Percentiles rank a stretch among this genome's conserved stretches.
Evolutionary conservation across 108 stramenopile species (phyloP).

Genomic region (Cyclostephanos invisitatus): DNA sequence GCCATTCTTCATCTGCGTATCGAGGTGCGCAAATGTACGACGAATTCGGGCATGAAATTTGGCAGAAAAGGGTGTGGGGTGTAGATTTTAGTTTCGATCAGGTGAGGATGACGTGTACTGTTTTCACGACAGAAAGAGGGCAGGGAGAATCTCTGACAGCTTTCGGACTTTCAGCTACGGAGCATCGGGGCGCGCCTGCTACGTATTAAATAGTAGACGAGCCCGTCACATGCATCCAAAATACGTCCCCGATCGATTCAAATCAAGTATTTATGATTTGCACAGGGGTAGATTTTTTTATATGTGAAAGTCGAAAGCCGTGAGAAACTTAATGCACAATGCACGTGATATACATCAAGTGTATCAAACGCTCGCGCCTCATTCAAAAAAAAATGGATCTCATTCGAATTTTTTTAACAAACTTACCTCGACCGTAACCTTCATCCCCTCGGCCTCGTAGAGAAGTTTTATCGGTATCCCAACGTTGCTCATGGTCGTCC

Average conservation of each 20-base stretch:
- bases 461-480: constrained; percentile 96
- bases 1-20: constrained; percentile 86
- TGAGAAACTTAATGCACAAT: constrained; percentile 5
- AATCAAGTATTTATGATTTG: constrained; percentile 5
- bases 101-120: not conserved
- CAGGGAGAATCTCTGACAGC: not conserved
- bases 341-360: not conserved
- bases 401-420: not conserved
- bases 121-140: not conserved
- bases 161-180: not conserved
- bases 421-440: constrained; percentile 94
- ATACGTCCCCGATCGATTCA: constrained; percentile 5
- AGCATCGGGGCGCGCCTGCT: not conserved
- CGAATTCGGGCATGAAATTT: not conserved
- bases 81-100: not conserved
- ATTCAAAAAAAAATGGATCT: too few species aligned
- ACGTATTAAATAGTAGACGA: not conserved
- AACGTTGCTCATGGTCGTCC: constrained; percentile 51
- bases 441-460: constrained; percentile 95
- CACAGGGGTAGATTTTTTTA: not conserved
- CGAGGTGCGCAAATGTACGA: not conserved
- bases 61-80: not conserved
- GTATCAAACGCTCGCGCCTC: too few species aligned
- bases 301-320: not conserved
- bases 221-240: constrained; percentile 4